Evolutionary conservation across 208 protist genomes (phyloP), one percentile per base, ranked within the genome.

Genomic region (Leishmania gerbilli): DNA sequence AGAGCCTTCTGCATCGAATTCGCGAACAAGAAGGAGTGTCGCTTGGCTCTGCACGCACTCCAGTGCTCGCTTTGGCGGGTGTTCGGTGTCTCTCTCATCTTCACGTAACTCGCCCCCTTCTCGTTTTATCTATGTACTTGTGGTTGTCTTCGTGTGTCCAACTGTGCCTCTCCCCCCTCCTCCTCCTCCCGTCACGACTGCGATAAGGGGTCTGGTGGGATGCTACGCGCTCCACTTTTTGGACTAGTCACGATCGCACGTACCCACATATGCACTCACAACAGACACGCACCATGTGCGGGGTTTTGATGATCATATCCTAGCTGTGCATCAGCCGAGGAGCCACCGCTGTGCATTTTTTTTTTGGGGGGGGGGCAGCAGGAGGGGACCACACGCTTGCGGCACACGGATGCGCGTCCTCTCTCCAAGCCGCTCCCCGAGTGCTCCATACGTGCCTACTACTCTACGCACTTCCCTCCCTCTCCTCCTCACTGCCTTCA

Each of bases 51-150:
- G 21, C 91, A 94, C 65, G 89, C 90, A 1, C 71, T 95, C 37
- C 93, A 96, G 83, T 80, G 82, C 56, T 94, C 91, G 19, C 78
- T 96, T 9, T 78, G 82, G 74, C 81, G 87, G 24, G 76, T 91
- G 6, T 95, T 96, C 82, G 83, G 87, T 42, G 56, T 91, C 17
- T 71, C 85, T 7, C 80, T 96, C 37, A 65, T 77, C 34, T 76
- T 76, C 51, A 76, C 72, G 27, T 58, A 76, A 3, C 9, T 56
- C 51, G 34, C n/a, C 17, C 34, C 8, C n/a, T 53, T 55, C 45
- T 53, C 56, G 17, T 31, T 62, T 62, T 31, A 55, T 27, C 2
- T 8, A 64, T 64, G 62, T 31, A 24, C 27, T 11, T 45, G 17
- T 7, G 42, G 7, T 2, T 55, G 45, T 3, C 27, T 19, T 31